These are phyloP conservation scores for Stereocaulon alpinum DNA, from an alignment of 495 filamentous ascomycete genomes.

Conservation along the genomic window DNA sequence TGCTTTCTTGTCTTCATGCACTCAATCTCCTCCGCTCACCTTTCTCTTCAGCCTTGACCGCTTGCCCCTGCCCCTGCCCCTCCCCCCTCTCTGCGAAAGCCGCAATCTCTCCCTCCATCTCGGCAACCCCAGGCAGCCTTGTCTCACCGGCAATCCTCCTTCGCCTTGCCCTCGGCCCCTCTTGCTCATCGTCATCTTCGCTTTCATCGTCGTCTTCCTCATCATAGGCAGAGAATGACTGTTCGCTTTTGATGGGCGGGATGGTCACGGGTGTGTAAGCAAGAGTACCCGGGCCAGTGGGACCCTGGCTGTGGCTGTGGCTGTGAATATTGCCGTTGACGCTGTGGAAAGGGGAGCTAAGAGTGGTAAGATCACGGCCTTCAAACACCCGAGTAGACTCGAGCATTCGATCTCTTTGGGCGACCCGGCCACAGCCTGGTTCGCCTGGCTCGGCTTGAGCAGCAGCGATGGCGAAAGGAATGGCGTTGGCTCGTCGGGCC, in stretches of 20 bases:
- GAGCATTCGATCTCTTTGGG: slow-evolving; percentile 18
- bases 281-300: not conserved
- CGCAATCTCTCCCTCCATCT: slow-evolving; percentile 16
- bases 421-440: slow-evolving; percentile 14
- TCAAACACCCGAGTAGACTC: slow-evolving; percentile 18
- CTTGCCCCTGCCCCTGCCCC: not conserved
- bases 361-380: slow-evolving; percentile 11
- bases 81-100: not conserved
- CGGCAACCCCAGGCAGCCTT: slow-evolving; percentile 18
- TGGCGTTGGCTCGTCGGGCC: slow-evolving; percentile 75
- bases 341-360: slow-evolving; percentile 14
- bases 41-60: slow-evolving; percentile 5
- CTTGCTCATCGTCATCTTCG: slow-evolving; percentile 9
- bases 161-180: not conserved
- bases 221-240: slow-evolving; percentile 3
- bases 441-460: slow-evolving; percentile 6
- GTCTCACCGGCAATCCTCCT: not conserved
- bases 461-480: slow-evolving; percentile 51
- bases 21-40: not conserved
- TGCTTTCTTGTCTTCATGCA: not conserved
- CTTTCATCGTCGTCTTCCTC: not conserved
- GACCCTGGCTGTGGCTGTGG: not conserved
- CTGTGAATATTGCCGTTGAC: not conserved
- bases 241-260: slow-evolving; percentile 8
- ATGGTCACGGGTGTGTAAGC: not conserved